A percentile compares a stretch with the other conserved stretches of the same genome.
These are phyloP conservation scores for Miscanthus sacchariflorus DNA, from an alignment of 202 grass and related monocot genomes.

Conservation along the genomic window DNA sequence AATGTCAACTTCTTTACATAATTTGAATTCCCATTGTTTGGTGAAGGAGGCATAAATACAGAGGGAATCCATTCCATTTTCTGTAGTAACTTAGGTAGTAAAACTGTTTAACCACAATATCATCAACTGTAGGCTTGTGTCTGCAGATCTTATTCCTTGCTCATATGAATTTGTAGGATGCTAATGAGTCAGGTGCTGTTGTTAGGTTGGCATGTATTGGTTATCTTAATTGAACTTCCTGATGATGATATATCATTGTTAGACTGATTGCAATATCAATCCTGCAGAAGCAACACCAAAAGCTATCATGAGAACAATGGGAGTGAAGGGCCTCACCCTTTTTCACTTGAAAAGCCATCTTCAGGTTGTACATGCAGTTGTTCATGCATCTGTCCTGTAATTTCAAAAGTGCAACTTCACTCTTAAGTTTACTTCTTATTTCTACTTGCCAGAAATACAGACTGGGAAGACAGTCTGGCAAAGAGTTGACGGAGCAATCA, in stretches of 20 bases:
- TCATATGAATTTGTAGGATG: not conserved
- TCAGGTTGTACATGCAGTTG: constrained; percentile 47
- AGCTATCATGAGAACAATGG: constrained; percentile 80
- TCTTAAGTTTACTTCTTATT: constrained; percentile 44
- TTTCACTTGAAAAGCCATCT: constrained; percentile 88
- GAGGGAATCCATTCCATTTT: not conserved
- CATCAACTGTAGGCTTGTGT: not conserved
- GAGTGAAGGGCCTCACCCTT: constrained; percentile 74
- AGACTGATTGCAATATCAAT: constrained; percentile 23
- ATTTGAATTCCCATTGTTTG: not conserved
- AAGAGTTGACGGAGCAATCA: constrained; percentile 71
- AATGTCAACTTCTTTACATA: not conserved
- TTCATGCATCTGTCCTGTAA: not conserved
- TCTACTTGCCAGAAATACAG: constrained; percentile 70
- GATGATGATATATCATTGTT: constrained; percentile 9
- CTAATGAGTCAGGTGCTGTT: not conserved
- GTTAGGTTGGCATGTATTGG: not conserved
- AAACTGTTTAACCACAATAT: not conserved
- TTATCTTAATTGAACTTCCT: constrained; percentile 24
- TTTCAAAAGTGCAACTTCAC: constrained; percentile 8
- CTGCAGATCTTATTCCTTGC: not conserved
- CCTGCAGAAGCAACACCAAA: constrained; percentile 68
- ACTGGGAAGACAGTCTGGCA: constrained; percentile 71
- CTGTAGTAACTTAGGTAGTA: not conserved
- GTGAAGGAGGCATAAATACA: not conserved